Percentiles rank a stretch among this genome's conserved stretches.
Evolutionary conservation across 116 monocot genomes (phyloP).

Genomic region (Posidonia oceanica): DNA sequence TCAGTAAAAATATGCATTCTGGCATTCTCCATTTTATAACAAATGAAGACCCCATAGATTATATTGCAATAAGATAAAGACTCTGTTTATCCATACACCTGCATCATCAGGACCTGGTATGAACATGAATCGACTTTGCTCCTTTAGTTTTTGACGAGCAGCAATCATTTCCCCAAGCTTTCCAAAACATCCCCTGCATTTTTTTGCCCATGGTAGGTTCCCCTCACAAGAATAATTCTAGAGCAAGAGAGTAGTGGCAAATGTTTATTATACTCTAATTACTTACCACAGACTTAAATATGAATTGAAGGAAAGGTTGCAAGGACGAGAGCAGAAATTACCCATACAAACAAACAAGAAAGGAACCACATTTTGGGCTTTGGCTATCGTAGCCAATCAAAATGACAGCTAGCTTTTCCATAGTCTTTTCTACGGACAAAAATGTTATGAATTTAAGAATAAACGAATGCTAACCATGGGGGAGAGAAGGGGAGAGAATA

Average conservation of each 20-base stretch:
- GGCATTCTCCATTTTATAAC: no score
- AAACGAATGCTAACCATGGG: not conserved
- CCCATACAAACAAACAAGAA: conserved; percentile 99
- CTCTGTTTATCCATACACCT: conserved; percentile 29
- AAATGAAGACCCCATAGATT: no score
- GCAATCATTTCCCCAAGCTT: conserved; percentile 88
- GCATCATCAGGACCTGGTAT: conserved; percentile 94
- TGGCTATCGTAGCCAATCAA: conserved; percentile 89
- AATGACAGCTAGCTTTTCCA: conserved; percentile 73
- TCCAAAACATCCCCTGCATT: conserved; percentile 39
- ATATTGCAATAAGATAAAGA: not conserved
- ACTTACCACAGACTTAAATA: conserved; percentile 71
- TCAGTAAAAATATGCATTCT: no score
- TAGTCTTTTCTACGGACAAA: conserved; percentile 61
- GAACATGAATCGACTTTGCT: conserved; percentile 84
- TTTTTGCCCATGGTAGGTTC: not conserved
- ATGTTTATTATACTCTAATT: not conserved
- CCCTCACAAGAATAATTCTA: not conserved
- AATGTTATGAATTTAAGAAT: conserved; percentile 5
- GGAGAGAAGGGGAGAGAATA: not conserved
- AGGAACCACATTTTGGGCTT: conserved; percentile 82
- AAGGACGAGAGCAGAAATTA: conserved; percentile 85
- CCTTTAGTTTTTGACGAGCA: conserved; percentile 56
- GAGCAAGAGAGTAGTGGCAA: not conserved
- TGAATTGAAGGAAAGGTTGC: conserved; percentile 83